Evolutionary conservation across 805 yeast species (phyloP).

Genomic region (Yamadazyma ubonensis): DNA sequence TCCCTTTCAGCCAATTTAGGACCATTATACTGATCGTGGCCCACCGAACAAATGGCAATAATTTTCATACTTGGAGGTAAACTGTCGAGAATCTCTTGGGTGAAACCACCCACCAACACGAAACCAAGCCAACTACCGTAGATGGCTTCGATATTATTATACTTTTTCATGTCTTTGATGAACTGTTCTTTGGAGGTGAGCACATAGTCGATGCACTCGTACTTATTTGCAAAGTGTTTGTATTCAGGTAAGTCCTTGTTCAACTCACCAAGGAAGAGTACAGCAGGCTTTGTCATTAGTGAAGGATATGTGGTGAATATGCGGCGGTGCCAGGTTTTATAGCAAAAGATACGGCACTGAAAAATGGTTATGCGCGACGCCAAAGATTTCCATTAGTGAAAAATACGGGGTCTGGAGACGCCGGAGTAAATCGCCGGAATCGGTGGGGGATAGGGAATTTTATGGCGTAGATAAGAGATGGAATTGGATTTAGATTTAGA

Average conservation of each 20-base stretch:
- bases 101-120: constrained; percentile 50
- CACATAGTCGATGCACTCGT: constrained; percentile 38
- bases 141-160: constrained; percentile 48
- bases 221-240: constrained; percentile 35
- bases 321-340: too few relatives aligned
- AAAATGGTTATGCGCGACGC: constrained; percentile 1
- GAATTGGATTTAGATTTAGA: too few relatives aligned
- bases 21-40: constrained; percentile 52
- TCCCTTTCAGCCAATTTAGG: constrained; percentile 38
- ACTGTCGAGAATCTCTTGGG: constrained; percentile 38
- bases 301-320: too few relatives aligned
- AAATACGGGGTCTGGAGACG: background rate
- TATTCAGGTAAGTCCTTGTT: constrained; percentile 49
- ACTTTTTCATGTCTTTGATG: constrained; percentile 39
- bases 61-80: constrained; percentile 49
- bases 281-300: constrained; percentile 28
- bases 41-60: constrained; percentile 56
- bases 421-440: constrained; percentile 2
- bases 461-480: too few relatives aligned
- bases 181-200: constrained; percentile 45
- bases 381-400: background rate
- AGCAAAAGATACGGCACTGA: background rate
- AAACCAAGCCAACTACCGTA: constrained; percentile 64
- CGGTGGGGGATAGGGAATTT: constrained; percentile 1
- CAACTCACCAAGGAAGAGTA: constrained; percentile 51